These are phyloP conservation scores for Pascua guehoae DNA, from an alignment of 1,284 basidiomycete species.

Conservation along the genomic window DNA sequence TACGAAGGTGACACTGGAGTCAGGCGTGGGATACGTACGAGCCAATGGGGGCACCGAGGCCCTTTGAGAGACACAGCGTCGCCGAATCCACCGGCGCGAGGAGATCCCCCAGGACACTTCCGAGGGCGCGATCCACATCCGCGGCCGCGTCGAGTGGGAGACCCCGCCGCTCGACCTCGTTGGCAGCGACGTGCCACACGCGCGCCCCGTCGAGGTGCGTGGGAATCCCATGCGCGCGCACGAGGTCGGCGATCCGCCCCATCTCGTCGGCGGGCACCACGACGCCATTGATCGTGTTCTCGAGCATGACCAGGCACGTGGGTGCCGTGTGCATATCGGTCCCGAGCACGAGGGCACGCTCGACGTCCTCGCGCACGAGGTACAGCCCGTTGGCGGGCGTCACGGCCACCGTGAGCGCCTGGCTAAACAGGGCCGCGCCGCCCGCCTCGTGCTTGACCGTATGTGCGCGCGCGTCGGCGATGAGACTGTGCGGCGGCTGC, in stretches of 20 bases:
- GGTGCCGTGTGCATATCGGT: constrained; percentile 73
- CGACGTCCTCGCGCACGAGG: constrained; percentile 72
- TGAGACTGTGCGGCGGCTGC: constrained; percentile 78
- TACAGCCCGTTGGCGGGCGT: constrained; percentile 52
- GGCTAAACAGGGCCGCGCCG: constrained; percentile 86
- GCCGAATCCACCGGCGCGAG: constrained; percentile 88
- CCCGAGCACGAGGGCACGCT: constrained; percentile 63
- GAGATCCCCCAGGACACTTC: constrained; percentile 61
- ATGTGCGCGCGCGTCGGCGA: constrained; percentile 80
- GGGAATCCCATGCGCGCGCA: constrained; percentile 62
- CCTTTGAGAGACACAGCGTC: constrained; percentile 95
- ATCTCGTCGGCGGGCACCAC: constrained; percentile 90
- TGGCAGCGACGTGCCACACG: constrained; percentile 82
- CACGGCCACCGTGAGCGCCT: constrained; percentile 61
- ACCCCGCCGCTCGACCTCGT: constrained; percentile 62
- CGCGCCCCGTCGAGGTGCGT: constrained; percentile 91
- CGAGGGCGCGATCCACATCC: constrained; percentile 46
- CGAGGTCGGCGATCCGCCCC: constrained; percentile 72
- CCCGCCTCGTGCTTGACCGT: constrained; percentile 62
- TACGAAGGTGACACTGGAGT: too few relatives aligned
- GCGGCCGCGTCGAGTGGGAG: constrained; percentile 21
- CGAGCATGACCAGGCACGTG: constrained; percentile 74
- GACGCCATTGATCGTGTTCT: constrained; percentile 89
- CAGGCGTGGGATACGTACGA: constrained; percentile 52
- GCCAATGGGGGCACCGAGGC: constrained; percentile 87